Percentiles rank a stretch among this genome's conserved stretches.
Evolutionary conservation across 768 basidiomycete genomes (phyloP).

Genomic region (Tubosaeta sp.): DNA sequence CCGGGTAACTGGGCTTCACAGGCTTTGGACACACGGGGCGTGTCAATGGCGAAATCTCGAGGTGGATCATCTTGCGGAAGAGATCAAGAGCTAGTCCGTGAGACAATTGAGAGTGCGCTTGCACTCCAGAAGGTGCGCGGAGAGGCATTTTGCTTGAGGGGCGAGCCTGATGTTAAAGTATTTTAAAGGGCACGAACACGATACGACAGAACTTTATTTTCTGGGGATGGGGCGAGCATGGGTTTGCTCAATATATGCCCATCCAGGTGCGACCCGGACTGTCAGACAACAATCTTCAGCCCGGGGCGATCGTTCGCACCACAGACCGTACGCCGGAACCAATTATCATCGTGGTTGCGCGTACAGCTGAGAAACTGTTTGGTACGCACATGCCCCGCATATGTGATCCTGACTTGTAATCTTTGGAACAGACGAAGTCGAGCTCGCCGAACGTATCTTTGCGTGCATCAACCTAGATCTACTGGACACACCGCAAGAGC

Average conservation of each 20-base stretch:
- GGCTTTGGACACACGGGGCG: background rate
- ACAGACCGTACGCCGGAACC: background rate
- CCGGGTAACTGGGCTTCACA: background rate
- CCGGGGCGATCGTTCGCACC: constrained; percentile 1
- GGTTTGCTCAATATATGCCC: background rate
- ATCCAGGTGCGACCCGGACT: background rate
- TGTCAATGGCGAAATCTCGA: background rate
- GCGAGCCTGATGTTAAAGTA: too few species aligned
- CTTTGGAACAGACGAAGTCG: constrained; percentile 6
- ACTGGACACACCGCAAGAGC: constrained; percentile 6
- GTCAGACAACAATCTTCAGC: background rate
- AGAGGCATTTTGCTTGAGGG: background rate
- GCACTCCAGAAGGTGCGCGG: constrained; percentile 6
- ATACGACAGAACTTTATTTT: constrained; percentile 1
- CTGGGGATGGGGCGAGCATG: constrained; percentile 1
- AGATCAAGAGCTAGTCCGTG: background rate
- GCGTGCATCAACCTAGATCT: constrained; percentile 4
- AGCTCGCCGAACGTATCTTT: constrained; percentile 6
- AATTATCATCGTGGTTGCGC: constrained; percentile 4
- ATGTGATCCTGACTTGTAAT: background rate
- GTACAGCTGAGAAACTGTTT: constrained; percentile 1
- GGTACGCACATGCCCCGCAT: constrained; percentile 4
- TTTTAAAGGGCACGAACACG: background rate
- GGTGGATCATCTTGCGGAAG: background rate
- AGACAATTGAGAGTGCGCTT: background rate